A percentile compares a stretch with the other conserved stretches of the same genome.
Conservation (phyloP, 768 basidiomycete species). For the Mycena galericulata region DNA sequence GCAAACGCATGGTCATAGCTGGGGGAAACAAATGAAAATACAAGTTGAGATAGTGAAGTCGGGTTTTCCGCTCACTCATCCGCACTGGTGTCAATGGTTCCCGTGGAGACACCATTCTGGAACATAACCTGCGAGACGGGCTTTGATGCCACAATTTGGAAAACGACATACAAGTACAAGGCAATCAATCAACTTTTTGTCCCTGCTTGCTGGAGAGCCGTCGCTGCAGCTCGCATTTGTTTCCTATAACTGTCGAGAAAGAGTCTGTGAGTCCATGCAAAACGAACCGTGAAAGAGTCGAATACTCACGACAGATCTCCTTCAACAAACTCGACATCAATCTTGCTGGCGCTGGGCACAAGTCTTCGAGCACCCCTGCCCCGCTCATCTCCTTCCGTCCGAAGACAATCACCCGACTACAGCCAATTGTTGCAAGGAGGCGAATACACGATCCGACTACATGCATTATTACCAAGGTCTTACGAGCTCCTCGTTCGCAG, state of each 20-base stretch:
- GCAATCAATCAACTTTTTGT: constrained; percentile 5
- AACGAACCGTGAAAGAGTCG: not conserved
- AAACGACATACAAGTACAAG: not conserved
- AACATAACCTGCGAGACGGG: not conserved
- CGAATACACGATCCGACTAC: constrained; percentile 3
- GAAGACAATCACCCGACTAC: not conserved
- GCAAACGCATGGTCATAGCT: constrained; percentile 4
- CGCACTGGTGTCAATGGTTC: not conserved
- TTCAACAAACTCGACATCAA: not conserved
- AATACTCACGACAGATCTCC: constrained; percentile 8
- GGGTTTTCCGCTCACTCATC: not conserved
- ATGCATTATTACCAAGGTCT: not conserved
- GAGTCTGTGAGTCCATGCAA: no score
- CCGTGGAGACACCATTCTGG: not conserved
- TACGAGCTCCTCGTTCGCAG: no score
- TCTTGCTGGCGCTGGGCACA: not conserved
- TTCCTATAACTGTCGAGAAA: not conserved
- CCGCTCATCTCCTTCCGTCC: not conserved
- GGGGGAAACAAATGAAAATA: not conserved
- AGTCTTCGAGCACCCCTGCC: not conserved
- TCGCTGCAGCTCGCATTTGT: constrained; percentile 9
- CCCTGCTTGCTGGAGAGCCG: not conserved
- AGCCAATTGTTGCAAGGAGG: constrained; percentile 4
- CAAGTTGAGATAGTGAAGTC: not conserved
- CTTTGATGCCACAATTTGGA: not conserved